These are phyloP conservation scores for Fraxinus baroniana DNA, from an alignment of 305 asterid species.

Conservation along the genomic window DNA sequence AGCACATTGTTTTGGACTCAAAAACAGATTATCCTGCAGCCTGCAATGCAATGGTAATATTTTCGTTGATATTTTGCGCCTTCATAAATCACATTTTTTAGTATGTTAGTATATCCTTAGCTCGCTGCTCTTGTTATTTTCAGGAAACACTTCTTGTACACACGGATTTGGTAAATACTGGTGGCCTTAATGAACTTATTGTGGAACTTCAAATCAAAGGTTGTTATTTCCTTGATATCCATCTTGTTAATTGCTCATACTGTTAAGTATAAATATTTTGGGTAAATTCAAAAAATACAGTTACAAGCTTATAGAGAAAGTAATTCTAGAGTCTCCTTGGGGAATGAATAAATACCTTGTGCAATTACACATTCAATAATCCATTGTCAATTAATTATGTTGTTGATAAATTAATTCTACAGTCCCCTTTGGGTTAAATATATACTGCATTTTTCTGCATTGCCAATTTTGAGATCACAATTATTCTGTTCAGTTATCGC, in stretches of 20 bases:
- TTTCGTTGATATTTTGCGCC: neutral
- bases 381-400: neutral
- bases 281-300: neutral
- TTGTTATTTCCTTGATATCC: neutral
- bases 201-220: slow-evolving; percentile 38
- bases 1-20: slow-evolving; percentile 37
- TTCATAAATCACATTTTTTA: neutral
- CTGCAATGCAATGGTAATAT: slow-evolving; percentile 66
- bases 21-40: slow-evolving; percentile 75
- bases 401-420: neutral
- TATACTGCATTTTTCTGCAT: neutral
- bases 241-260: neutral
- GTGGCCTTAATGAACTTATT: slow-evolving; percentile 46
- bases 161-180: slow-evolving; percentile 32
- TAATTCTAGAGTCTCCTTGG: neutral
- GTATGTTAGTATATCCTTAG: neutral
- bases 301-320: neutral
- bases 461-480: neutral
- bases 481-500: neutral
- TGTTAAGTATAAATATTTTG: neutral
- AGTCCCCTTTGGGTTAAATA: neutral
- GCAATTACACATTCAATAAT: neutral
- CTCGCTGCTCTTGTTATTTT: neutral
- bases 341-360: neutral
- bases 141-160: slow-evolving; percentile 72